Base-by-base conservation (phyloP, 2,329 filamentous ascomycete species). In the Diplocarpon rosae region DNA sequence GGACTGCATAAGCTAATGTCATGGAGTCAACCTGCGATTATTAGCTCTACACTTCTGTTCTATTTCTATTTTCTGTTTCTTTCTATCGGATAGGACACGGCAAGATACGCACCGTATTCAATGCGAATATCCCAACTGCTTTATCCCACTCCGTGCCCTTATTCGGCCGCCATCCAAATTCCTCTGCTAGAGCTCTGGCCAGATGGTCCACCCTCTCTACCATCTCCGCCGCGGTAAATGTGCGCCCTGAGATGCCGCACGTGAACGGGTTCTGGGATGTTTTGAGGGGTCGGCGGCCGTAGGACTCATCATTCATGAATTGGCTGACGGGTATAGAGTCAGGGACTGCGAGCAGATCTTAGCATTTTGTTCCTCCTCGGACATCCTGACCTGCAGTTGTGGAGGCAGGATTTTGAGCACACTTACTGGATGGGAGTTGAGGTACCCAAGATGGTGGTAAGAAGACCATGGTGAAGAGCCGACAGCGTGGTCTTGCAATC, bases 111-210 rank as follows among this genome's bases (percentile, higher is more conserved):
- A 86, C 83, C 27, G 85, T 86, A 60, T 93, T 93, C 47, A 88
- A 64, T n/a, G 81, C 80, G 65, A 85, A 93, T 24, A 89, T 68
- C 4, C 71, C 81, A 38, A 86, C 68, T 17, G 89, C 83, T 62
- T 88, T 87, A 57, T 92, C 85, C 81, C 82, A 92, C 60, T 89
- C 83, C 0, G 76, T 76, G 11, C 82, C 85, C 45, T 77, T 63
- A 53, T 85, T 80, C 7, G 82, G 77, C 37, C 72, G 63, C 72
- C 85, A 88, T 35, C 76, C 79, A 47, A 92, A 72, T 51, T 85
- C 77, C 59, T 83, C 79, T 33, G 75, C 73, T 29, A 93, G 66
- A 16, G 75, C 80, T 46, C 81, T 74, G 13, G 85, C 74, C 16
- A 92, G 69, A 42, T 67, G 70, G 24, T 86, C 79, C 9, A 83